These are phyloP conservation scores for Luzula sylvatica DNA, from an alignment of 176 grass and related monocot species.

Conservation along the genomic window DNA sequence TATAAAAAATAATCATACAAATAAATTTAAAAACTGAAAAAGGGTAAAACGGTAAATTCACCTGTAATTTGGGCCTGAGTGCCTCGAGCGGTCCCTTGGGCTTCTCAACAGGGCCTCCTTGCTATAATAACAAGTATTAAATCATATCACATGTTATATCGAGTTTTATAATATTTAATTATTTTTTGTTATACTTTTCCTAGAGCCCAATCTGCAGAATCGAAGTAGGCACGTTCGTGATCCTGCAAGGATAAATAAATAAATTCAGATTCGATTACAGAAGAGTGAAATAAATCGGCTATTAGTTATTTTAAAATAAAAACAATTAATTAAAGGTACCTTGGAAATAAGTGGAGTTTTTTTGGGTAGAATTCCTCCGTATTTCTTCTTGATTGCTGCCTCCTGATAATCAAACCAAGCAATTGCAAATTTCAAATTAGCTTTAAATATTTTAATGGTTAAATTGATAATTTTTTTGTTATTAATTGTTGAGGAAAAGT, in stretches of 20 bases:
- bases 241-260: conserved; percentile 38
- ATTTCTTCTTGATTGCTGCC: conserved; percentile 74
- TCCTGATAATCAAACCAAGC: conserved; percentile 36
- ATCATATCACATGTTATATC: not conserved
- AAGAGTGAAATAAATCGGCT: no score
- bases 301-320: no score
- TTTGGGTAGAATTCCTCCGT: conserved; percentile 76
- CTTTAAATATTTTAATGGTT: no score
- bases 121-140: no score
- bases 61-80: conserved; percentile 88
- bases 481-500: conserved; percentile 4
- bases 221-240: conserved; percentile 84
- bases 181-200: conserved; percentile 44
- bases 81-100: conserved; percentile 89
- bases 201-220: conserved; percentile 92
- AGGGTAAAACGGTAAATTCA: conserved; percentile 7
- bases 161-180: not conserved
- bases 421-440: conserved; percentile 4
- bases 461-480: no score
- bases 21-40: not conserved
- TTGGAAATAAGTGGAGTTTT: conserved; percentile 90
- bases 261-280: no score
- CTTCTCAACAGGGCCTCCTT: conserved; percentile 60
- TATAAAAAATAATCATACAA: not conserved
- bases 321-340: conserved; percentile 27